These are phyloP conservation scores for Zygoascus meyerae DNA, from an alignment of 1,139 yeast genomes.

Conservation along the genomic window DNA sequence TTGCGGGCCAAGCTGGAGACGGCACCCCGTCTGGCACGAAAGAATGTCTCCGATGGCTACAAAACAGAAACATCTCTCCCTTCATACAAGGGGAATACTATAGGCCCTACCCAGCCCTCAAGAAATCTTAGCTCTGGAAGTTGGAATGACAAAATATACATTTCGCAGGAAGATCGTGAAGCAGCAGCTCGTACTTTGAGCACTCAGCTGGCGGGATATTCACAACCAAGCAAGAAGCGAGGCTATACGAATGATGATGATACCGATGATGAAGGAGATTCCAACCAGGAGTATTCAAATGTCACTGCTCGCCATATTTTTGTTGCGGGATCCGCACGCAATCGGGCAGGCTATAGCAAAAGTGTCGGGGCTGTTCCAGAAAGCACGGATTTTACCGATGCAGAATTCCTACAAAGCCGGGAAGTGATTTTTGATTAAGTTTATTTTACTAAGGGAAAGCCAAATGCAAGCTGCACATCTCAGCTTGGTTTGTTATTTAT, in stretches of 20 bases:
- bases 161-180: not conserved
- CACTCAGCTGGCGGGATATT: not conserved
- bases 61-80: slow-evolving; percentile 22
- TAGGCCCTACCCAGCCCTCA: slow-evolving; percentile 17
- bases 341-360: no score
- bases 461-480: no score
- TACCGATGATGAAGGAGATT: slow-evolving; percentile 25
- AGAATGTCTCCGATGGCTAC: slow-evolving; percentile 31
- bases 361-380: no score
- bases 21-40: slow-evolving; percentile 31
- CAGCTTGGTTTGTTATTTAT: no score
- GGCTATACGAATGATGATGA: slow-evolving; percentile 20
- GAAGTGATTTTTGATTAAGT: not conserved
- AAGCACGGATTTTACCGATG: not conserved
- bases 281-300: slow-evolving; percentile 30
- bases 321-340: no score
- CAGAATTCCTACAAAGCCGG: not conserved
- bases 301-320: not conserved
- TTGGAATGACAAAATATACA: not conserved
- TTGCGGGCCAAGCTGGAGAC: slow-evolving; percentile 25
- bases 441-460: no score
- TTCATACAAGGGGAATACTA: slow-evolving; percentile 23
- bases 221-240: slow-evolving; percentile 7
- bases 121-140: not conserved
- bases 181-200: not conserved